Evolutionary conservation across 495 filamentous ascomycete genomes (phyloP).

Genomic region (Cercophora sp.): DNA sequence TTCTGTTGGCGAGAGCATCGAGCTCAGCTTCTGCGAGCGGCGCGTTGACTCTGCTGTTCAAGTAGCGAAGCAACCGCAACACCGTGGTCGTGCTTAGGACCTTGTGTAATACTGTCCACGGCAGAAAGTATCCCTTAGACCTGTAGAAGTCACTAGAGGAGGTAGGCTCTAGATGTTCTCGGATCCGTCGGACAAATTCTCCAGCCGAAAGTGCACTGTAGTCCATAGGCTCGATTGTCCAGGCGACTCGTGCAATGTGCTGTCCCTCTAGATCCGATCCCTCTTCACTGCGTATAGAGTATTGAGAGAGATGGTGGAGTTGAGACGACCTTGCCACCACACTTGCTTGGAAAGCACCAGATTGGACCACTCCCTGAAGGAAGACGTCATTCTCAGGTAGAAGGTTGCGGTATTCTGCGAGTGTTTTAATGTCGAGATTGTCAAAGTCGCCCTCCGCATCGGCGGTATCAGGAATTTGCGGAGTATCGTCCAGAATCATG

Average conservation of each 20-base stretch:
- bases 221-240: neutral
- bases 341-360: no score
- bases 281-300: neutral
- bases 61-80: neutral
- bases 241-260: neutral
- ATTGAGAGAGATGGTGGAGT: neutral
- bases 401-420: no score
- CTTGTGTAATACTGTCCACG: constrained; percentile 6
- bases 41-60: neutral
- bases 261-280: neutral
- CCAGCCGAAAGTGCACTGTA: neutral
- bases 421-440: no score
- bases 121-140: neutral
- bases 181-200: neutral
- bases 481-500: no score
- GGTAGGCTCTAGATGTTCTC: neutral
- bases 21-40: neutral
- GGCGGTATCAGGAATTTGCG: no score
- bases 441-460: no score
- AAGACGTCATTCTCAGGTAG: no score
- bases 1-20: neutral
- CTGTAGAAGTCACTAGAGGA: neutral
- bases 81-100: neutral
- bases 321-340: no score
- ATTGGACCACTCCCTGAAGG: no score